Percentiles rank a stretch among this genome's conserved stretches.
Evolutionary conservation across 116 monocot species (phyloP).

Genomic region (Iris pallida): DNA sequence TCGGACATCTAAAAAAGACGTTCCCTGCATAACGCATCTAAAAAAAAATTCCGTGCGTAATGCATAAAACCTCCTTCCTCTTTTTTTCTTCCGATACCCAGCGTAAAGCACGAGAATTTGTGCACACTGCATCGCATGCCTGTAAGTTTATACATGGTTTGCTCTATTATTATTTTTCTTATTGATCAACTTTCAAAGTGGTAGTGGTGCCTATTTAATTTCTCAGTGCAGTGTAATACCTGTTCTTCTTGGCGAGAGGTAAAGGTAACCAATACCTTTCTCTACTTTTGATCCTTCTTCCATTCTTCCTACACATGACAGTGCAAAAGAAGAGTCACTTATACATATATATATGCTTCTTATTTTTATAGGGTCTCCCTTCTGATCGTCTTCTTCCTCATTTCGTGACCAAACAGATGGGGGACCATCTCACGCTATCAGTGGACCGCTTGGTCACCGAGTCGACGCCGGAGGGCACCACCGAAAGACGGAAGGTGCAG

Average conservation of each 20-base stretch:
- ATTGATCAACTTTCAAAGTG: too few relatives aligned
- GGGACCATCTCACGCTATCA: conserved; percentile 39
- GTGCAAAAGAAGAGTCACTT: not conserved
- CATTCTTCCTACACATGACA: not conserved
- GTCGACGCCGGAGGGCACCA: conserved; percentile 28
- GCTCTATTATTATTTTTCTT: not conserved
- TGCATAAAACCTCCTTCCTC: not conserved
- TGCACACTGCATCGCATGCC: too few relatives aligned
- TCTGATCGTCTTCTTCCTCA: not conserved
- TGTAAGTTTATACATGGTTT: not conserved
- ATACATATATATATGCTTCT: too few relatives aligned
- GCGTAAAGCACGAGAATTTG: not conserved
- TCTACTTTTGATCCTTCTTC: not conserved
- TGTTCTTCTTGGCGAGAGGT: too few relatives aligned
- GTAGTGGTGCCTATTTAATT: too few relatives aligned
- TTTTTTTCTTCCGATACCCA: too few relatives aligned
- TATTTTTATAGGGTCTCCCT: not conserved
- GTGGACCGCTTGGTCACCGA: conserved; percentile 42
- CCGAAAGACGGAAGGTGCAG: conserved; percentile 20
- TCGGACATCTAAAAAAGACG: too few relatives aligned
- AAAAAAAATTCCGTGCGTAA: too few relatives aligned
- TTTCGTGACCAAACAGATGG: conserved; percentile 20
- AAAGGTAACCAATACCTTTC: not conserved
- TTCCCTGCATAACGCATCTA: too few relatives aligned
- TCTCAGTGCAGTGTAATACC: too few relatives aligned